Percentiles rank a stretch among this genome's conserved stretches.
phyloP scores from a whole-genome alignment of 2,329 filamentous ascomycete species.

The Hypomyces perniciosus region DNA sequence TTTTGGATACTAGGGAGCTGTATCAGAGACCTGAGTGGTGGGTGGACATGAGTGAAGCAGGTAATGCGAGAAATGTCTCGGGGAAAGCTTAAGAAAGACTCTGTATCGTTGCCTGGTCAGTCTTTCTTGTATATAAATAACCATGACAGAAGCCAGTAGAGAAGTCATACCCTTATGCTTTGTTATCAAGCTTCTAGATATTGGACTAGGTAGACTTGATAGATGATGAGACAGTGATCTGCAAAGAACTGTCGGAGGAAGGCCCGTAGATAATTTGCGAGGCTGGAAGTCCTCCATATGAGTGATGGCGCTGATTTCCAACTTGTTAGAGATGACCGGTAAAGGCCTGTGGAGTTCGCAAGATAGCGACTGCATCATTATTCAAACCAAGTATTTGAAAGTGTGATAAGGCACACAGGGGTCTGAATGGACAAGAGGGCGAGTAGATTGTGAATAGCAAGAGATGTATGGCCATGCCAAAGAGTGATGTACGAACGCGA shows the following conservation, averaged over 20 bases:
- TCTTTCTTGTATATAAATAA: too few relatives aligned
- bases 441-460: slow-evolving; percentile 19
- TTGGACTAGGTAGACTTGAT: slow-evolving; percentile 27
- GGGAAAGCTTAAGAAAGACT: slow-evolving; percentile 16
- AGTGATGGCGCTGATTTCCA: slow-evolving; percentile 18
- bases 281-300: slow-evolving; percentile 15
- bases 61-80: slow-evolving; percentile 24
- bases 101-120: slow-evolving; percentile 13
- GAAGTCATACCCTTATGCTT: slow-evolving; percentile 26
- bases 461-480: slow-evolving; percentile 17
- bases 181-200: slow-evolving; percentile 28
- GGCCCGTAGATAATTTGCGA: slow-evolving; percentile 19
- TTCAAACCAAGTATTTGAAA: neutral
- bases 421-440: slow-evolving; percentile 15
- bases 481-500: slow-evolving; percentile 19
- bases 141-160: neutral
- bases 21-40: slow-evolving; percentile 16
- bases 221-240: slow-evolving; percentile 19
- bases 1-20: slow-evolving; percentile 32
- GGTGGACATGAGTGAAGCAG: slow-evolving; percentile 14
- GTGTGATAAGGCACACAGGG: slow-evolving; percentile 6
- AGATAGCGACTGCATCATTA: neutral
- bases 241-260: slow-evolving; percentile 16
- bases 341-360: slow-evolving; percentile 12
- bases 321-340: slow-evolving; percentile 13